Percentiles rank a stretch among this genome's conserved stretches.
Evolutionary conservation across 805 yeast genomes (phyloP).

Genomic region (Kurtzmaniella cleridarum): DNA sequence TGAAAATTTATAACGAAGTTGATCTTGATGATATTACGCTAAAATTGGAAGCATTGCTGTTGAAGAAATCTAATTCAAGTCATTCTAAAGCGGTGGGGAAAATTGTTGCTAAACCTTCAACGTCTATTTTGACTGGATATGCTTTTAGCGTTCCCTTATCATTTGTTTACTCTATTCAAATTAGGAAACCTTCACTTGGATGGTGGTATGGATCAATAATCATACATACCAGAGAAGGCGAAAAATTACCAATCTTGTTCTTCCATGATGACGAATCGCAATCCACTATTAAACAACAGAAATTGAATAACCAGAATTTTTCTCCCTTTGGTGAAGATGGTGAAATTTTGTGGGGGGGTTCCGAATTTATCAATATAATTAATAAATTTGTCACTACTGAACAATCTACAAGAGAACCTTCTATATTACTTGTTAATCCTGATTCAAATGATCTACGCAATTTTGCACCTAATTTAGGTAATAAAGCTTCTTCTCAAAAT

Average conservation of each 20-base stretch:
- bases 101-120: conserved; percentile 47
- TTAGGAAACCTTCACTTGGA: conserved; percentile 76
- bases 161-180: conserved; percentile 71
- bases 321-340: conserved; percentile 63
- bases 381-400: conserved; percentile 55
- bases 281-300: conserved; percentile 61
- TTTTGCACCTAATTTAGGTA: conserved; percentile 37
- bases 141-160: conserved; percentile 62
- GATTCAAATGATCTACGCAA: conserved; percentile 57
- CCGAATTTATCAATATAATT: conserved; percentile 58
- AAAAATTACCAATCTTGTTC: conserved; percentile 75
- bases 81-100: conserved; percentile 1
- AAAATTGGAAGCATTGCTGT: conserved; percentile 15
- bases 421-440: conserved; percentile 76
- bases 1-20: conserved; percentile 40
- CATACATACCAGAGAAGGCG: conserved; percentile 62
- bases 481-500: conserved; percentile 2
- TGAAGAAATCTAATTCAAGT: conserved; percentile 1
- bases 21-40: conserved; percentile 37
- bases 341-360: conserved; percentile 86
- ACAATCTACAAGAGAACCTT: conserved; percentile 64
- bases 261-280: conserved; percentile 89
- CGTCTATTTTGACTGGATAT: conserved; percentile 51
- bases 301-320: conserved; percentile 56
- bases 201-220: conserved; percentile 91